These are phyloP conservation scores for Clavispora vitiphila DNA, from an alignment of 805 yeast species.

Conservation along the genomic window DNA sequence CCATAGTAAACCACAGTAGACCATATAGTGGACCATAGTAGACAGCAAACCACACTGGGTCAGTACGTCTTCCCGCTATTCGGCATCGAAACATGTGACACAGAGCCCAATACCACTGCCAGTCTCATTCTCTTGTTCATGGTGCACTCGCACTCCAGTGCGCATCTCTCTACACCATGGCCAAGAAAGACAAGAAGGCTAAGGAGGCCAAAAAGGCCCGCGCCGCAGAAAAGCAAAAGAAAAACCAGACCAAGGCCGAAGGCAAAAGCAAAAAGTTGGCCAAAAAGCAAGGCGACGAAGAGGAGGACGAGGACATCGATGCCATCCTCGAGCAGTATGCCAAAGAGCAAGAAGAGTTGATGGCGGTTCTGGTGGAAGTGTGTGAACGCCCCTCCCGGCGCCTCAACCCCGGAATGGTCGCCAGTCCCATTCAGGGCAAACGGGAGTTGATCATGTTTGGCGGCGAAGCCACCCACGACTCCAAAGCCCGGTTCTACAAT, in stretches of 20 bases:
- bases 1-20: too few relatives aligned
- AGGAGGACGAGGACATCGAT: conserved; percentile 84
- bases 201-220: conserved; percentile 91
- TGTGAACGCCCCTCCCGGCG: conserved; percentile 62
- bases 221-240: conserved; percentile 74
- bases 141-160: background rate
- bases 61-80: too few relatives aligned
- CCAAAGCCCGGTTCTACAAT: conserved; percentile 67
- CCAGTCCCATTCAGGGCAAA: conserved; percentile 70
- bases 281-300: conserved; percentile 72
- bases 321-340: conserved; percentile 74
- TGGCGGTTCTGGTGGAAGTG: conserved; percentile 59
- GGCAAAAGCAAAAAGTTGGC: conserved; percentile 68
- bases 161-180: conserved; percentile 46
- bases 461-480: conserved; percentile 64
- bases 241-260: conserved; percentile 70
- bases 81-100: too few relatives aligned
- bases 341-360: conserved; percentile 72
- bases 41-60: too few relatives aligned
- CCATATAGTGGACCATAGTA: too few relatives aligned
- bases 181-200: conserved; percentile 78
- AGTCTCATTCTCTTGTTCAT: too few relatives aligned
- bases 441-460: conserved; percentile 83
- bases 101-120: too few relatives aligned
- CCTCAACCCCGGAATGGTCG: conserved; percentile 68